Conservation (phyloP, 495 filamentous ascomycete species). For the Daldinia childiae region DNA sequence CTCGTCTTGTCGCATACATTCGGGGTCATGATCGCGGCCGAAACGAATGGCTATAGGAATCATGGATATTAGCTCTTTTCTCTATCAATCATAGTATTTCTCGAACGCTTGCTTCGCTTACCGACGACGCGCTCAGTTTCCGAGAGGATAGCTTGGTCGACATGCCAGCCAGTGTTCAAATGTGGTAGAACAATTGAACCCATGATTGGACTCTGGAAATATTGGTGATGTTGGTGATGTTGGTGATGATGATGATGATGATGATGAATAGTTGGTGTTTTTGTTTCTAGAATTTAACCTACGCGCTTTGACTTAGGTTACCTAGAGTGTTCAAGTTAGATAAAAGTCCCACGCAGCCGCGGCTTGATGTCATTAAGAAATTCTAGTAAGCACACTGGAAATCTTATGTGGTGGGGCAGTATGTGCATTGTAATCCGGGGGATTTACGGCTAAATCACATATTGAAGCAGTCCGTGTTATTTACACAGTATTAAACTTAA, state of each 20-base stretch:
- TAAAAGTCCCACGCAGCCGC: too few species aligned
- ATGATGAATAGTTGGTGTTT: not conserved
- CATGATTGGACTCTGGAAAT: conserved; percentile 10
- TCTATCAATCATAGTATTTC: not conserved
- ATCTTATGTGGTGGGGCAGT: not conserved
- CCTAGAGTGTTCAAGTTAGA: not conserved
- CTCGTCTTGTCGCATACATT: conserved; percentile 93
- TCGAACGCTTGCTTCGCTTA: conserved; percentile 13
- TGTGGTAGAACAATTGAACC: conserved; percentile 90
- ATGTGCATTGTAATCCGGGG: not conserved
- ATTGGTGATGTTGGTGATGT: not conserved
- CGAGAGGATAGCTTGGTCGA: conserved; percentile 90
- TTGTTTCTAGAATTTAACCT: too few species aligned
- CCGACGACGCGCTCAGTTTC: conserved; percentile 95
- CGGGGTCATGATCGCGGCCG: conserved; percentile 63
- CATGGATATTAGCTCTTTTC: not conserved
- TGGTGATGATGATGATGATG: too few species aligned
- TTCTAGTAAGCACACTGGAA: conserved; percentile 2
- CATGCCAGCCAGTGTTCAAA: conserved; percentile 92
- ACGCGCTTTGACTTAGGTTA: too few species aligned
- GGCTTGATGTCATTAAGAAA: not conserved
- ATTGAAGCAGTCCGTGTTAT: too few species aligned
- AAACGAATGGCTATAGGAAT: conserved; percentile 73
- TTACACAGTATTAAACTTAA: too few species aligned
- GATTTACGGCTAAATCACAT: not conserved